These are phyloP conservation scores for Thermomucor indicae-seudaticae DNA, from an alignment of 371 early-diverging fungal species.

Conservation along the genomic window DNA sequence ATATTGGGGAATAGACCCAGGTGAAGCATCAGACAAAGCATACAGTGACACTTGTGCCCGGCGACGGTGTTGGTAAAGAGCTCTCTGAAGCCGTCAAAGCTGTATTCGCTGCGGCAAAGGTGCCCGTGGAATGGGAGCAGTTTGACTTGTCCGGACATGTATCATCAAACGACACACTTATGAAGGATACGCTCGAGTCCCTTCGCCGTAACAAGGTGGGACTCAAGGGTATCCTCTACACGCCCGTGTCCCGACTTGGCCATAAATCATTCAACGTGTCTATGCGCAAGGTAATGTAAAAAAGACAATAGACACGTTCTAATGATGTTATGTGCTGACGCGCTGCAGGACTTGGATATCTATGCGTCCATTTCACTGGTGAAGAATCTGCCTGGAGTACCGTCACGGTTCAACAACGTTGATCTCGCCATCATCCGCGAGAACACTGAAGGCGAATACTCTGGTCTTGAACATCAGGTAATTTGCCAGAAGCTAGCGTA, in stretches of 20 bases:
- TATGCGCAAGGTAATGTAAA: constrained; percentile 59
- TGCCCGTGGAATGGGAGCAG: constrained; percentile 94
- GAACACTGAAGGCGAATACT: constrained; percentile 99
- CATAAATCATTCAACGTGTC: constrained; percentile 93
- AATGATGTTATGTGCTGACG: not conserved
- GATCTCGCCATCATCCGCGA: constrained; percentile 98
- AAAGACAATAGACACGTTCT: not conserved
- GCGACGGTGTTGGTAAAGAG: constrained; percentile 97
- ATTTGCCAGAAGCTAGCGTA: not conserved
- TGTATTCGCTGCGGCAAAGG: constrained; percentile 88
- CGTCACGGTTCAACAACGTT: constrained; percentile 84
- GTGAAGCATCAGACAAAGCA: constrained; percentile 31
- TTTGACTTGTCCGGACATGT: constrained; percentile 90
- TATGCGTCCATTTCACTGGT: constrained; percentile 89
- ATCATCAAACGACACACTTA: constrained; percentile 61
- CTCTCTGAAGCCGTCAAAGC: constrained; percentile 87
- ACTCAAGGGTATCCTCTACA: constrained; percentile 94
- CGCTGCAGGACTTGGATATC: constrained; percentile 87
- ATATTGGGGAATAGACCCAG: constrained; percentile 5
- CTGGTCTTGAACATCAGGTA: constrained; percentile 92
- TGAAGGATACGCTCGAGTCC: constrained; percentile 86
- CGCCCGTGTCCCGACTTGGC: constrained; percentile 83
- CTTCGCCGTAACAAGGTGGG: constrained; percentile 93
- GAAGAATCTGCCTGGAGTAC: constrained; percentile 80
- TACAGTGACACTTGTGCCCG: constrained; percentile 96